Evolutionary conservation across 2,329 filamentous ascomycete genomes (phyloP).

Genomic region (Pseudogymnoascus sp.): DNA sequence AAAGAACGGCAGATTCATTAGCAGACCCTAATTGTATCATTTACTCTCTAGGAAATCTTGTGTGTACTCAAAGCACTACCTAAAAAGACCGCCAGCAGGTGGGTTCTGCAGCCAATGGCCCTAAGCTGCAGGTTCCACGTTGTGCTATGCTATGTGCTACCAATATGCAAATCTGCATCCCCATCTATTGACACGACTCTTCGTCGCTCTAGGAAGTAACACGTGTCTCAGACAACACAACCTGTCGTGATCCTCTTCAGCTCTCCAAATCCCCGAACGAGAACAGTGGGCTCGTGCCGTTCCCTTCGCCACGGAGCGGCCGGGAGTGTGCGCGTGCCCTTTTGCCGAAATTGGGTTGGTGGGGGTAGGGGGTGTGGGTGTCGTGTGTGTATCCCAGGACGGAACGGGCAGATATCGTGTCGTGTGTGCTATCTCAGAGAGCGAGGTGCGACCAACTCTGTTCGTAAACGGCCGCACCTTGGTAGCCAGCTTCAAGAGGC

Average conservation of each 20-base stretch:
- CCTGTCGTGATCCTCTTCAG: not conserved
- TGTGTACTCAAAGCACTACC: too few species aligned
- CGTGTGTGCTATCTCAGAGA: too few species aligned
- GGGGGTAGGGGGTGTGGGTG: not conserved
- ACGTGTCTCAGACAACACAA: not conserved
- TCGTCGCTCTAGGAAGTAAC: not conserved
- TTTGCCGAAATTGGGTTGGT: not conserved
- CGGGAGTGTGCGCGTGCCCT: not conserved
- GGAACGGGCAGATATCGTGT: too few species aligned
- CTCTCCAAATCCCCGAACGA: not conserved
- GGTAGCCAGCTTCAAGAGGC: not conserved
- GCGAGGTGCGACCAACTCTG: not conserved
- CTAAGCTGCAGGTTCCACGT: not conserved
- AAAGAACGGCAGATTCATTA: too few species aligned
- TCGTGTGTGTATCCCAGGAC: not conserved
- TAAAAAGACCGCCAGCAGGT: too few species aligned
- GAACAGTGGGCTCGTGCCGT: not conserved
- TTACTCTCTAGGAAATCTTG: too few species aligned
- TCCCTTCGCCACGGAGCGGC: not conserved
- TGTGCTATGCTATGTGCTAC: not conserved
- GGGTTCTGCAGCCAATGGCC: too few species aligned
- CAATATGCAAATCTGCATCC: not conserved
- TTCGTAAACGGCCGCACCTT: not conserved
- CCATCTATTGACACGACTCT: not conserved
- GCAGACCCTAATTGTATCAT: too few species aligned